Conservation (phyloP, 1,139 yeast species). For the Kurtzmaniella quercitrusa region DNA sequence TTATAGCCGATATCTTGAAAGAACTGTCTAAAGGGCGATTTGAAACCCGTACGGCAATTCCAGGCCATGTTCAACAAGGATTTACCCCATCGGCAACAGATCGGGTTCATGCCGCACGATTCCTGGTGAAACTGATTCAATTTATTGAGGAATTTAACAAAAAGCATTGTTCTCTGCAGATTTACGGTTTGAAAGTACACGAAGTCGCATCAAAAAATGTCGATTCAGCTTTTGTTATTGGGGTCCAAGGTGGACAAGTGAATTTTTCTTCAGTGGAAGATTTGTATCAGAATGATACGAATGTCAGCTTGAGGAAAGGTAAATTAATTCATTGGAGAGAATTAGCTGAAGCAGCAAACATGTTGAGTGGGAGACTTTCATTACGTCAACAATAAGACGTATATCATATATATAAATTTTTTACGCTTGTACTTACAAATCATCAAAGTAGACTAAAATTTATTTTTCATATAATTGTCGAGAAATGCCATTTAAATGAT, state of each 20-base stretch:
- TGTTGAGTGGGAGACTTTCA: constrained; percentile 62
- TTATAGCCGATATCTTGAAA: constrained; percentile 64
- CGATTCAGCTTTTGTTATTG: constrained; percentile 58
- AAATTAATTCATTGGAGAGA: constrained; percentile 63
- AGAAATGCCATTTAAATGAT: too few species aligned
- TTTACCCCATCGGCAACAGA: constrained; percentile 77
- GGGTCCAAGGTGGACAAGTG: constrained; percentile 63
- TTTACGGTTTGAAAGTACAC: constrained; percentile 6
- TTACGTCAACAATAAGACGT: constrained; percentile 29
- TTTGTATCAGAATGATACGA: constrained; percentile 58
- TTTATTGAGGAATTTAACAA: constrained; percentile 51
- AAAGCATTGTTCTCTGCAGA: constrained; percentile 1
- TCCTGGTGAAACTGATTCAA: constrained; percentile 65
- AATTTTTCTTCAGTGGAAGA: constrained; percentile 50
- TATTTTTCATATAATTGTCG: too few species aligned
- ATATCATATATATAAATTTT: not conserved
- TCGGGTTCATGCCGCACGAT: constrained; percentile 65
- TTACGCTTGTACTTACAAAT: too few species aligned
- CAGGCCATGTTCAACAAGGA: constrained; percentile 86
- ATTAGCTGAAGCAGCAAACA: constrained; percentile 55
- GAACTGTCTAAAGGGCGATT: constrained; percentile 64
- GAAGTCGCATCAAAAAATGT: constrained; percentile 4
- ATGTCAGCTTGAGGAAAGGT: constrained; percentile 61
- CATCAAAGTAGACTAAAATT: too few species aligned
- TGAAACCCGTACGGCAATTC: constrained; percentile 73